Evolutionary conservation across 1,284 basidiomycete genomes (phyloP), one percentile per base, ranked within the genome.

Genomic region (Ustanciosporium gigantosporum): DNA sequence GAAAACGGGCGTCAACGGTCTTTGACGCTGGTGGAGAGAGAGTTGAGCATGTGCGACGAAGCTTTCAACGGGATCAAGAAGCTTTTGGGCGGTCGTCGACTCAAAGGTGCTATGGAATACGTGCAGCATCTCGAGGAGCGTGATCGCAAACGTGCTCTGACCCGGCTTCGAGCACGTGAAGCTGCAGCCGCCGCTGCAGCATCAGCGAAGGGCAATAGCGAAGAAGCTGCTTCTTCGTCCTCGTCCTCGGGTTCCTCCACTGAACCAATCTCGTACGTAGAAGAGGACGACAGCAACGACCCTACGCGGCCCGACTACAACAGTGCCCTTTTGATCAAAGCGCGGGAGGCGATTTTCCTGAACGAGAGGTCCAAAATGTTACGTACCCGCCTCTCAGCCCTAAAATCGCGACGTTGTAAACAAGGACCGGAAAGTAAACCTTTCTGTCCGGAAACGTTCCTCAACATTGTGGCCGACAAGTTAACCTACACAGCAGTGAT

Each of bases 401-500:
- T 99, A 58, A 89, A 87, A 74, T 90, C 90, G 0, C 88, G 87
- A 73, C 86, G 91, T 34, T 99, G 95, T 79, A 86, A 86, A 49
- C 81, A 82, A 0, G 93, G 94, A 0, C 91, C 92, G 1, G 86
- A 90, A 36, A 89, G 85, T 59, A 88, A 93, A 46, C 83, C 87
- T 3, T 85, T 97, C 74, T 99, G 95, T 78, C 95, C 95, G 0
- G 95, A 99, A 78, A 88, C 90, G 0, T 98, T 98, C 84, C 82
- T 99, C 53, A 88, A 92, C 68, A 91, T 95, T 23, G 91, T 99
- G 9, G 91, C 94, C 2, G 91, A 97, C 79, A 97, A 98, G 80
- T 83, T 99, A 25, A 91, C 94, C 0, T 89, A 93, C 76, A 97
- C 93, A 0, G 89, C 91, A 0, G 87, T 93, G 2, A 92, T 97